Evolutionary conservation across 2,329 filamentous ascomycete genomes (phyloP).

Genomic region (Sporothrix globosa): DNA sequence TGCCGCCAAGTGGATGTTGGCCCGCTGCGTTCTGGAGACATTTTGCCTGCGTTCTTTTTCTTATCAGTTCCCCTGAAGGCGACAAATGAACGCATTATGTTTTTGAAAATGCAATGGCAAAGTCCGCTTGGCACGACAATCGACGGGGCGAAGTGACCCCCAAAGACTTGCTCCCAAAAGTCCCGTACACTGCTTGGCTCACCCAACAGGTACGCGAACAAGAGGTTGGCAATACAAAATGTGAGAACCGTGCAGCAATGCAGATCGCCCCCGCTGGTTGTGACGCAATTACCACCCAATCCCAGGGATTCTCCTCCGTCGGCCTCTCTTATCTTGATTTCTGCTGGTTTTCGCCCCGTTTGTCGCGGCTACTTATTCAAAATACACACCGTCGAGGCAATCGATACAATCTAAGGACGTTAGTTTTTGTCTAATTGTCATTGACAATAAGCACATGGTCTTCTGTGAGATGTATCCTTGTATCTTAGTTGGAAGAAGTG

Average conservation of each 20-base stretch:
- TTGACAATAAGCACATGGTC: background rate
- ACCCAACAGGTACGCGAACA: background rate
- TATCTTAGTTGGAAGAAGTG: background rate
- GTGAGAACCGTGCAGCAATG: background rate
- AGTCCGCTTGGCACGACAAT: too few relatives aligned
- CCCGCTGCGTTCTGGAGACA: background rate
- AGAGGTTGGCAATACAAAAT: background rate
- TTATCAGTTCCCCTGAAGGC: background rate
- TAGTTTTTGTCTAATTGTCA: slow-evolving; percentile 1
- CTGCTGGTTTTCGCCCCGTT: background rate
- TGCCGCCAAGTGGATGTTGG: background rate
- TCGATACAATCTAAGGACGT: too few relatives aligned
- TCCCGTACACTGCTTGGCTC: too few relatives aligned
- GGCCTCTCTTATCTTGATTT: background rate
- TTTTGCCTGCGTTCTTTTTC: background rate
- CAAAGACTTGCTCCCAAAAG: background rate
- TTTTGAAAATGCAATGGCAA: background rate
- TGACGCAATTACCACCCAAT: slow-evolving; percentile 11
- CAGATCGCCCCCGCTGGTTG: slow-evolving; percentile 21
- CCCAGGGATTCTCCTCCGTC: slow-evolving; percentile 2
- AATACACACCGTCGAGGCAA: too few relatives aligned
- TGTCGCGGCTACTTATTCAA: background rate
- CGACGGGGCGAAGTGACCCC: background rate
- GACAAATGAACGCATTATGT: background rate
- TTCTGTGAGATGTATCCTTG: background rate